Evolutionary conservation across 2,329 filamentous ascomycete species (phyloP).

Genomic region (Onygenales sp.): DNA sequence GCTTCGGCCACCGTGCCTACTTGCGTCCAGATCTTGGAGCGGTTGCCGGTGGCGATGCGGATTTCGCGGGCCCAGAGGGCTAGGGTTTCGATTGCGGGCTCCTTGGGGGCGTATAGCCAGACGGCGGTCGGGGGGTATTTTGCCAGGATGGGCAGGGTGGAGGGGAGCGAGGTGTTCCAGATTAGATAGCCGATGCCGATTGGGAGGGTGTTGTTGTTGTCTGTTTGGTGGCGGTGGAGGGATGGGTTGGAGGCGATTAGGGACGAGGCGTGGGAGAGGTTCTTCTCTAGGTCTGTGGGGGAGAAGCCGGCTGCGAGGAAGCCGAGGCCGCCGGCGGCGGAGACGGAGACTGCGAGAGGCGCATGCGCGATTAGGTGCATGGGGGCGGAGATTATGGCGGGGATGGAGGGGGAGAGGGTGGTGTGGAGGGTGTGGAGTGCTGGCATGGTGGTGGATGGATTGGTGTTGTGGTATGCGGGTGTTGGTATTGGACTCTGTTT

Average conservation of each 20-base stretch:
- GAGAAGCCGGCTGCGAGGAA: constrained; percentile 52
- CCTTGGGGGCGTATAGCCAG: constrained; percentile 31
- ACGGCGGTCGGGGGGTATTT: constrained; percentile 27
- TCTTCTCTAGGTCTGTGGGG: constrained; percentile 18
- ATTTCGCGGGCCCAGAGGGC: constrained; percentile 31
- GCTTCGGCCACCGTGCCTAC: constrained; percentile 43
- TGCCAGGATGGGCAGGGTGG: constrained; percentile 19
- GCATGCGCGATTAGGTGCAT: constrained; percentile 56
- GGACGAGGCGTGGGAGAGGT: constrained; percentile 19
- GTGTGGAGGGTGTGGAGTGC: constrained; percentile 35
- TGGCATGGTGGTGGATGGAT: background rate
- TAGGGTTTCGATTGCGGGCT: constrained; percentile 18
- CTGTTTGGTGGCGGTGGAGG: background rate
- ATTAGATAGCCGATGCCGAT: constrained; percentile 33
- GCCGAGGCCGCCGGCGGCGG: constrained; percentile 43
- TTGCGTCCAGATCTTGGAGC: constrained; percentile 45
- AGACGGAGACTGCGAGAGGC: constrained; percentile 52
- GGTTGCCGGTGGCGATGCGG: constrained; percentile 25
- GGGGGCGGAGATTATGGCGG: constrained; percentile 54
- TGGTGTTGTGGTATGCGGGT: background rate
- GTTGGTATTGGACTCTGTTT: background rate
- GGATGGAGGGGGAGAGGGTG: constrained; percentile 21
- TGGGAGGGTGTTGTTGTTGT: constrained; percentile 17
- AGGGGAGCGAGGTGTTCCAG: constrained; percentile 25
- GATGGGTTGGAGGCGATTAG: constrained; percentile 10